Percentiles rank a stretch among this genome's conserved stretches.
Conservation (phyloP, 1,139 yeast genomes). For the Geotrichum cucujoidarum region DNA sequence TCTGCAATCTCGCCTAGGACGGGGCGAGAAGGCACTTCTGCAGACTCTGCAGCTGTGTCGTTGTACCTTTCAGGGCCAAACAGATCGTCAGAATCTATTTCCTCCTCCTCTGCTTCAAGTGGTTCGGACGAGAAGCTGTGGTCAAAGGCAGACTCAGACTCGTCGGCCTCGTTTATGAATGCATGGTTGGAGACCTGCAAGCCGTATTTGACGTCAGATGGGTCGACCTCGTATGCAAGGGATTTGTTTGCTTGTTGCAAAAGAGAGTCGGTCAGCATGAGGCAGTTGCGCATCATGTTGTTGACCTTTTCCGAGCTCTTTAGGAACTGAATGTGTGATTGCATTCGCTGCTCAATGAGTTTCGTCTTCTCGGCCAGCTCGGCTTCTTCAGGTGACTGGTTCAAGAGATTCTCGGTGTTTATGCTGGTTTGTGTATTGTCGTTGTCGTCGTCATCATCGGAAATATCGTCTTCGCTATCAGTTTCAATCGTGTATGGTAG, state of each 20-base stretch:
- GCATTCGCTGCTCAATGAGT: slow-evolving; percentile 25
- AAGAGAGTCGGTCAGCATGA: slow-evolving; percentile 25
- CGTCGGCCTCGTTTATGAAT: slow-evolving; percentile 11
- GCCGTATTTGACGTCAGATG: slow-evolving; percentile 23
- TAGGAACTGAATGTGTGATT: slow-evolving; percentile 27
- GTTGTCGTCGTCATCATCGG: slow-evolving; percentile 10
- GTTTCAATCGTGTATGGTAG: background rate
- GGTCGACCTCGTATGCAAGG: slow-evolving; percentile 24
- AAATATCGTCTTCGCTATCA: slow-evolving; percentile 16
- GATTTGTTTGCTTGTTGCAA: slow-evolving; percentile 26
- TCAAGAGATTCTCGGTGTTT: background rate
- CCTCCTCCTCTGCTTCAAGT: background rate
- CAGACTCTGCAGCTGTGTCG: background rate
- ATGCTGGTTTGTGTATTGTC: slow-evolving; percentile 10
- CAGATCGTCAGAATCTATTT: background rate
- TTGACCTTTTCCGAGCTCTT: slow-evolving; percentile 26
- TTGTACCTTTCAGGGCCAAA: too few relatives aligned
- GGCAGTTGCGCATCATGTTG: slow-evolving; percentile 25
- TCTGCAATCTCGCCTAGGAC: background rate
- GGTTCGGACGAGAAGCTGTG: background rate
- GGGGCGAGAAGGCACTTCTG: background rate
- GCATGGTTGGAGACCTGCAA: slow-evolving; percentile 17
- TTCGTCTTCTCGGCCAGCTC: slow-evolving; percentile 21
- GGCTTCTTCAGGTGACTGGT: slow-evolving; percentile 9
- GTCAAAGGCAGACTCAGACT: slow-evolving; percentile 5